Base-by-base conservation (phyloP, 306 rosid genomes). In the Cicer cuneatum region DNA sequence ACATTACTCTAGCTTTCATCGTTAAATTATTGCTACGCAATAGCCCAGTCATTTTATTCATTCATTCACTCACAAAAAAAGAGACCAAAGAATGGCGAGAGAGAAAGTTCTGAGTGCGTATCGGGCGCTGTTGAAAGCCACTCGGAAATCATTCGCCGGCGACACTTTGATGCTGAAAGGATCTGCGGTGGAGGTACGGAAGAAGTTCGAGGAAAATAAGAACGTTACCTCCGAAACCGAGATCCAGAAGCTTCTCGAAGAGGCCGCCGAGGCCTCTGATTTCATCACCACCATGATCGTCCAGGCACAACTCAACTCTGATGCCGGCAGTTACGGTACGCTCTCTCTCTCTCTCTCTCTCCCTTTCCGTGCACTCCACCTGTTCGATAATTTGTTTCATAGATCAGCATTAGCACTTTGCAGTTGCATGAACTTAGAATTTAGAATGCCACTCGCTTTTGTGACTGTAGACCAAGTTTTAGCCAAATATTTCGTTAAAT, bases 241-340 rank as follows among this genome's bases (percentile, higher is more conserved):
- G 88, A 88, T 91, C 86, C 96, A 84, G 80, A 86, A 72, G 71
- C 93, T 84, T 24, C 92, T 94, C 42, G 82, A 74, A 54, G 92
- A 92, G 54, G 99, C 98, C 6, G 72, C 62, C 7, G 97, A 94
- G 78, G 97, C 97, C 69, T 83, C 95, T 19, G 86, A 82, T 69
- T 94, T 94, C 87, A 82, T 94, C 74, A 66, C 92, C 85, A 77
- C 76, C 84, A 92, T 90, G 96, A 73, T 94, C 78, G 89, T 94
- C 74, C 97, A 94, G 79, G 99, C 97, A 46, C 89, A 85, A 52
- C 95, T 88, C 63, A 92, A 86, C 76, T 38, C 93, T 58, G 67
- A 62, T 0, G 19, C 78, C 10, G 95, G 99, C 15, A 87, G 83
- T 62, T 94, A 88, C 54, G 87, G 97, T 91, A 87, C 58, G 87